Evolutionary conservation across 2,329 filamentous ascomycete species (phyloP).

Genomic region (Fusarium sp.): DNA sequence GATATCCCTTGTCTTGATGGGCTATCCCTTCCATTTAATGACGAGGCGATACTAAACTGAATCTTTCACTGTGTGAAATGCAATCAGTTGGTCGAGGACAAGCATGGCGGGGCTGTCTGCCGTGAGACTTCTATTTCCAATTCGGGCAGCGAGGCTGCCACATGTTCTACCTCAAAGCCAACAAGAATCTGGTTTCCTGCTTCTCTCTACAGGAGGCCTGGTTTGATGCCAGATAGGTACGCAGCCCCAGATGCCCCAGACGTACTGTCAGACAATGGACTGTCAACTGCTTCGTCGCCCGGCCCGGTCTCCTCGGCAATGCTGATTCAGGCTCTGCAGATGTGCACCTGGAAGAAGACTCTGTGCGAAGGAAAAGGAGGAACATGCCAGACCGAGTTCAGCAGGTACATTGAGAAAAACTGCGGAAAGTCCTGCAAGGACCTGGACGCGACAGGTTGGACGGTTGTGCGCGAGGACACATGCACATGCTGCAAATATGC

Average conservation of each 20-base stretch:
- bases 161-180: not conserved
- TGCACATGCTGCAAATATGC: not conserved
- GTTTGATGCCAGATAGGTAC: not conserved
- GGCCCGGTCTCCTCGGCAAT: not conserved
- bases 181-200: not conserved
- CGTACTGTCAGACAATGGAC: not conserved
- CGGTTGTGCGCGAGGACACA: not conserved
- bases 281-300: not conserved
- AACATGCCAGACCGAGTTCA: not conserved
- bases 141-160: not conserved
- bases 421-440: not conserved
- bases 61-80: not conserved
- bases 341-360: constrained; percentile 2
- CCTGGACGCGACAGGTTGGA: not conserved
- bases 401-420: not conserved
- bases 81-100: not conserved
- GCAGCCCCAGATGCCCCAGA: not conserved
- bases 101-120: not conserved
- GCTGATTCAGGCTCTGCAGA: not conserved
- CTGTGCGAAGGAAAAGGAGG: not conserved
- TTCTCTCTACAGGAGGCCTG: not conserved
- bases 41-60: not conserved
- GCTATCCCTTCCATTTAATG: not conserved
- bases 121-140: not conserved
- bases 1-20: not conserved